Evolutionary conservation across 140 eudicot genomes (phyloP), one percentile per base, ranked within the genome.

Genomic region (Erigeron philadelphicus): DNA sequence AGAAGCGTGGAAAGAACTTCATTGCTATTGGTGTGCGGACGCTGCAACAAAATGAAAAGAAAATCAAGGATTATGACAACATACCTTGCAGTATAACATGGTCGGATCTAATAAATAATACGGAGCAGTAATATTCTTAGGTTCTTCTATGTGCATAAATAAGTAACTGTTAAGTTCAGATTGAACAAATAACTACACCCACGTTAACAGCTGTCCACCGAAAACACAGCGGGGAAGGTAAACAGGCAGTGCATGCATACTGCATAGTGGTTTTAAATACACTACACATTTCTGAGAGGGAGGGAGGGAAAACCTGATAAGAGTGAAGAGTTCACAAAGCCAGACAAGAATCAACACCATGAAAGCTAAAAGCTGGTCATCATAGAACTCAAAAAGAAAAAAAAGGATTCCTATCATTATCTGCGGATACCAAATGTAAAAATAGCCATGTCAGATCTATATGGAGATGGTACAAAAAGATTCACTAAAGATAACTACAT

Each of bases 1-100:
- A 93, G 86, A 93, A 91, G 74, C 98, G 98, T 1, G 98, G 98
- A 72, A 93, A 93, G 82, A 93, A 93, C 93, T 93, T 93, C 98
- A 93, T 93, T 31, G 98, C 89, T 81, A 93, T 84, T 64, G 98
- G 98, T 17, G 98, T 93, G 19, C 98, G 98, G n/a, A 93, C 98
- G 75, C 98, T 93, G 98, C 88, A 88, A 78, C 21, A 21, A 61
- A 74, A 74, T 44, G 38, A 44, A 66, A 31, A 17, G 17, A 10
- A 42, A 82, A 73, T 25, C 45, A 59, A 16, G 43, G 9, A 52
- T 43, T 21, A 72, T 43, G 52, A 69, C 21, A 54, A 38, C 38
- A 54, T 53, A 68, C 7, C 44, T 11, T 45, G 17, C 42, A 59
- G 18, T 46, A 78, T 19, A 19, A 5, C 8, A 8, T 7, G 16